These are phyloP conservation scores for Dalechampia spathulata DNA, from an alignment of 441 rosid species.

Conservation along the genomic window DNA sequence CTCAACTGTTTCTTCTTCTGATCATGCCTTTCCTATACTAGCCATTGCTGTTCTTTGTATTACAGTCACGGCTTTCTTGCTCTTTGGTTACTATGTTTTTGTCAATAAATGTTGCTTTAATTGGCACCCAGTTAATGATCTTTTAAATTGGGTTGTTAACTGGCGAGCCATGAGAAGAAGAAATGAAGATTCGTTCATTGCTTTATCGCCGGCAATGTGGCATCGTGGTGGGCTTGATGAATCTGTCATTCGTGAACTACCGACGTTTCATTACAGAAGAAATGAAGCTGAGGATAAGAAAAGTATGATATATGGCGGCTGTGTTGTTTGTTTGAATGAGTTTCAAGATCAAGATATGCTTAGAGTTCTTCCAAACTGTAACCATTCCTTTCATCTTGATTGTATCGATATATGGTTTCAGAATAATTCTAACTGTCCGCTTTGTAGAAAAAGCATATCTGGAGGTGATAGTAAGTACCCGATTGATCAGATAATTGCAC, in stretches of 20 bases:
- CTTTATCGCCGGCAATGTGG: constrained; percentile 36
- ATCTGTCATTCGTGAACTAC: constrained; percentile 61
- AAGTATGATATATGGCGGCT: constrained; percentile 40
- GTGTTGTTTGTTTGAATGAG: constrained; percentile 79
- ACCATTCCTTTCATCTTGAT: constrained; percentile 73
- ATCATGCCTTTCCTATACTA: constrained; percentile 51
- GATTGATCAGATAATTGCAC: constrained; percentile 35
- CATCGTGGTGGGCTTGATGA: constrained; percentile 76
- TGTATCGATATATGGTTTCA: constrained; percentile 94
- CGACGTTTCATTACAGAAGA: constrained; percentile 52
- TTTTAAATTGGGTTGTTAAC: constrained; percentile 32
- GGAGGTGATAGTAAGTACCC: constrained; percentile 18
- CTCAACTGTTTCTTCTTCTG: constrained; percentile 24
- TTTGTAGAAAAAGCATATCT: constrained; percentile 77
- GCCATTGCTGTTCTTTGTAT: constrained; percentile 57
- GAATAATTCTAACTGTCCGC: constrained; percentile 73
- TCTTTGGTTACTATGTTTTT: constrained; percentile 64
- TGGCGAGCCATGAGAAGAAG: constrained; percentile 26
- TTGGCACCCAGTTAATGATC: constrained; percentile 41
- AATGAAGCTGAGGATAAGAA: constrained; percentile 21
- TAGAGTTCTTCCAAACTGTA: constrained; percentile 60
- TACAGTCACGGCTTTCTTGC: constrained; percentile 56
- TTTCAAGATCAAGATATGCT: constrained; percentile 73
- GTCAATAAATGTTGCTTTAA: constrained; percentile 66
- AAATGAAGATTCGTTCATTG: constrained; percentile 51